A percentile compares a stretch with the other conserved stretches of the same genome.
Conservation (phyloP, 2,329 filamentous ascomycete species). For the Dryadomyces sulphureus region DNA sequence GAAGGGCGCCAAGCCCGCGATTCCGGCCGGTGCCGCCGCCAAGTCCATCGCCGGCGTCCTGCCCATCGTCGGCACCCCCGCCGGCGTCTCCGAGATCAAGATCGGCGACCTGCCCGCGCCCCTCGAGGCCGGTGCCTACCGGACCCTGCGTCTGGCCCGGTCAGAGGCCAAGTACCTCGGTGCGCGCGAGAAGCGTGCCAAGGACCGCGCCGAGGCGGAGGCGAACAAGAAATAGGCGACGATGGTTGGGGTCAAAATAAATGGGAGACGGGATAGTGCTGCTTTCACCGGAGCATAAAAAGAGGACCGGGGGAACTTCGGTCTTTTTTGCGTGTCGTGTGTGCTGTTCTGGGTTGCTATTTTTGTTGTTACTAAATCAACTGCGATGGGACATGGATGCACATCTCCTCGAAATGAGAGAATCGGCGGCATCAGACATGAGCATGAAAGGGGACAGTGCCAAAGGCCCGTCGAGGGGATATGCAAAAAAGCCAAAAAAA, state of each 20-base stretch:
- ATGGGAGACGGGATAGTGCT: not conserved
- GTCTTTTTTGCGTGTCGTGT: not conserved
- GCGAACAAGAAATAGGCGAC: slow-evolving; percentile 65
- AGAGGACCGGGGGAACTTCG: not conserved
- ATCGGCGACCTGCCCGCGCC: slow-evolving; percentile 67
- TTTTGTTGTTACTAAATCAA: not conserved
- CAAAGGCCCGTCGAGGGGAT: not conserved
- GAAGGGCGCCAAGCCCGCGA: slow-evolving; percentile 87
- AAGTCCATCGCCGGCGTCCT: slow-evolving; percentile 42
- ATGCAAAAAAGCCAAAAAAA: not conserved
- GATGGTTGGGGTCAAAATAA: not conserved
- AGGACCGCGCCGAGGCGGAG: slow-evolving; percentile 75
- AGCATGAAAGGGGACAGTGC: not conserved
- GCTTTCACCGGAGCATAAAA: not conserved
- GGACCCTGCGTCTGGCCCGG: slow-evolving; percentile 70
- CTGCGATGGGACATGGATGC: not conserved
- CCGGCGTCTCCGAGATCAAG: slow-evolving; percentile 59
- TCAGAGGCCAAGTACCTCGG: slow-evolving; percentile 70
- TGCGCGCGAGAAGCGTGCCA: slow-evolving; percentile 82
- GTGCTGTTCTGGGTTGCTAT: slow-evolving; percentile 1
- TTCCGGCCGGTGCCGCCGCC: slow-evolving; percentile 62
- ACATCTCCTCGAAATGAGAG: not conserved
- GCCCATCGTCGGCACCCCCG: slow-evolving; percentile 55
- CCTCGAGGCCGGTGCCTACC: slow-evolving; percentile 69
- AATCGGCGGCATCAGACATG: not conserved